These are phyloP conservation scores for Begonia loranthoides DNA, from an alignment of 306 rosid species.

Conservation along the genomic window DNA sequence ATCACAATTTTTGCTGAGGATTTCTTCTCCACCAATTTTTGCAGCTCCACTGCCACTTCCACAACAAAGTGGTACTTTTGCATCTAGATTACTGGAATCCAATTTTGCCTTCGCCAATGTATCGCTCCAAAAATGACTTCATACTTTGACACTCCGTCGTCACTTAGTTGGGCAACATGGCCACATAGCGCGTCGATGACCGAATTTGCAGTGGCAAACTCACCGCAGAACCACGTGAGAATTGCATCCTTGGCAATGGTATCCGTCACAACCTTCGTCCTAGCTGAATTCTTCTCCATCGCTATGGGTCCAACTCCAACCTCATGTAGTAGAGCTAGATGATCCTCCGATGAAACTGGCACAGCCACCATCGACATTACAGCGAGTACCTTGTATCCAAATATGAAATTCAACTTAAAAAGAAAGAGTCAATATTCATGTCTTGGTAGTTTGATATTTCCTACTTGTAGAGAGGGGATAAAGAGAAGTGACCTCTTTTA, in stretches of 20 bases:
- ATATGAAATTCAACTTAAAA: no score
- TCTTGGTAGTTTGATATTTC: no score
- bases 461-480: no score
- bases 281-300: no score
- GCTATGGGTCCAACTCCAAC: conserved; percentile 18
- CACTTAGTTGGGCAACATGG: conserved; percentile 40
- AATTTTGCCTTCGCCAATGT: conserved; percentile 72
- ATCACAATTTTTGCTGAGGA: no score
- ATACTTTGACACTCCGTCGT: conserved; percentile 28
- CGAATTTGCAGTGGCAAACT: conserved; percentile 93
- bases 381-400: no score
- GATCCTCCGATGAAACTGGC: conserved; percentile 31
- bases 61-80: conserved; percentile 89
- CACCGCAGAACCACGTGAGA: conserved; percentile 75
- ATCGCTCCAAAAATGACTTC: conserved; percentile 42
- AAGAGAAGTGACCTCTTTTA: no score
- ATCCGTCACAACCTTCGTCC: no score
- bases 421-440: no score
- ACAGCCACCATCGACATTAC: conserved; percentile 69
- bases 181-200: conserved; percentile 73
- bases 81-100: conserved; percentile 97
- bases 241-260: no score
- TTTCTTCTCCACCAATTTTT: conserved; percentile 17
- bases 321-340: conserved; percentile 26
- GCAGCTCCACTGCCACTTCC: conserved; percentile 70